phyloP scores from a whole-genome alignment of 805 yeast genomes.

The Candida sanyiensis region DNA sequence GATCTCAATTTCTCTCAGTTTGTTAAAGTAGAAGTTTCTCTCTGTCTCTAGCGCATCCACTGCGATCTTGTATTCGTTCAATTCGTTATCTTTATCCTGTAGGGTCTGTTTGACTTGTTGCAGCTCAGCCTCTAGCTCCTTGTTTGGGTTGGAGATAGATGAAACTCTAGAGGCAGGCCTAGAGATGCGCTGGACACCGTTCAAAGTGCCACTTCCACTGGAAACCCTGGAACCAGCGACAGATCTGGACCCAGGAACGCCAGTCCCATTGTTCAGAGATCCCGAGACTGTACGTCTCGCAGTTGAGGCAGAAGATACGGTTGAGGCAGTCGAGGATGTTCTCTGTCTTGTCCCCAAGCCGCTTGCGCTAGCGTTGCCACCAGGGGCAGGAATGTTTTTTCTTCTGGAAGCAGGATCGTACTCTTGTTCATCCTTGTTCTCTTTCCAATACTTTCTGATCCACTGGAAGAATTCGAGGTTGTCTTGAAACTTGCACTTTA shows the following conservation, averaged over 20 bases:
- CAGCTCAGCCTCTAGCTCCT: conserved; percentile 39
- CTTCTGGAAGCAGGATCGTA: conserved; percentile 69
- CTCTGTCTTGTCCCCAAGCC: conserved; percentile 7
- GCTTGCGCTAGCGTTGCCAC: not conserved
- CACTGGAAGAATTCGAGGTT: conserved; percentile 92
- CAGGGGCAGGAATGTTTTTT: conserved; percentile 23
- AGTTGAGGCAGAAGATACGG: conserved; percentile 1
- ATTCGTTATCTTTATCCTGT: conserved; percentile 41
- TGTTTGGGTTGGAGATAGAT: conserved; percentile 22
- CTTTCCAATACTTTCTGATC: conserved; percentile 80
- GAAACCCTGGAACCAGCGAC: conserved; percentile 7
- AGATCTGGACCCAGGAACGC: conserved; percentile 3
- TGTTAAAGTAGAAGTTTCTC: conserved; percentile 85
- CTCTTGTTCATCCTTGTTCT: conserved; percentile 56
- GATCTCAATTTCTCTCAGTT: conserved; percentile 83
- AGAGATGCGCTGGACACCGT: conserved; percentile 6
- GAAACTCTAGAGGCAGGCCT: conserved; percentile 26
- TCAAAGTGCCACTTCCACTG: conserved; percentile 1
- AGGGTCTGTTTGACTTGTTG: conserved; percentile 38
- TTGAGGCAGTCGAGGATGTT: conserved; percentile 1
- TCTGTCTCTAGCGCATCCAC: conserved; percentile 71
- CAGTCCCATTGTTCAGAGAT: conserved; percentile 1
- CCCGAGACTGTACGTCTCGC: conserved; percentile 8
- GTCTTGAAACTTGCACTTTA: conserved; percentile 88
- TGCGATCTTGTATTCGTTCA: conserved; percentile 50